These are phyloP conservation scores for Spathaspora boniae DNA, from an alignment of 805 yeast species.

Conservation along the genomic window DNA sequence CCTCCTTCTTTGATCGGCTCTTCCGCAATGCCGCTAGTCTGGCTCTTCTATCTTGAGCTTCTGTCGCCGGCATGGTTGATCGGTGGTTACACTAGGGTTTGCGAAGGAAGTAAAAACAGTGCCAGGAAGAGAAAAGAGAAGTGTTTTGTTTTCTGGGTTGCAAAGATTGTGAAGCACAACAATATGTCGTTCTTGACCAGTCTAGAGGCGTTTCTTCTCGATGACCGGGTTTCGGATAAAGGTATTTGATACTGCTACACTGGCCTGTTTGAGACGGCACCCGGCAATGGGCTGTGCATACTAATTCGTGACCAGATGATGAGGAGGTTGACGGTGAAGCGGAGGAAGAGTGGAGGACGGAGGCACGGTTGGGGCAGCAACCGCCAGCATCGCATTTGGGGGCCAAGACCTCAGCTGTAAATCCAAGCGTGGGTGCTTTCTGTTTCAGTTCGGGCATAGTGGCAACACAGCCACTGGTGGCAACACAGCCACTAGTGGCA, in stretches of 20 bases:
- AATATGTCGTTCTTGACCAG: constrained; percentile 7
- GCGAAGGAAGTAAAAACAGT: not conserved
- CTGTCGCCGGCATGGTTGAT: constrained; percentile 1
- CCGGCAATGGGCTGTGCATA: too few relatives aligned
- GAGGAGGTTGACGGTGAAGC: too few relatives aligned
- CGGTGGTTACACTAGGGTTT: not conserved
- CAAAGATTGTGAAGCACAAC: constrained; percentile 2
- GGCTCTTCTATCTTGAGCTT: constrained; percentile 14
- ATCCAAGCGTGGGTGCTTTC: too few relatives aligned
- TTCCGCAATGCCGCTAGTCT: constrained; percentile 17
- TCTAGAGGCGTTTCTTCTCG: constrained; percentile 5
- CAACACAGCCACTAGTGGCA: too few relatives aligned
- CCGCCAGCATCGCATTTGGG: too few relatives aligned
- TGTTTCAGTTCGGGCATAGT: too few relatives aligned
- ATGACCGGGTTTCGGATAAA: constrained; percentile 3
- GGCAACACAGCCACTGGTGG: too few relatives aligned
- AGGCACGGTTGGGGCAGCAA: too few relatives aligned
- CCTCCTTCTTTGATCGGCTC: constrained; percentile 4
- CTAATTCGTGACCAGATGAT: too few relatives aligned
- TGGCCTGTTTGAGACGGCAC: too few relatives aligned
- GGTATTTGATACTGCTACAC: constrained; percentile 5
- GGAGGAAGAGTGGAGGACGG: too few relatives aligned
- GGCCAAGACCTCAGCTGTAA: too few relatives aligned
- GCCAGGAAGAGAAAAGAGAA: not conserved
- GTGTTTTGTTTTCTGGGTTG: constrained; percentile 7